Evolutionary conservation across 129 eudicot species (phyloP).

Genomic region (Logfia minima): DNA sequence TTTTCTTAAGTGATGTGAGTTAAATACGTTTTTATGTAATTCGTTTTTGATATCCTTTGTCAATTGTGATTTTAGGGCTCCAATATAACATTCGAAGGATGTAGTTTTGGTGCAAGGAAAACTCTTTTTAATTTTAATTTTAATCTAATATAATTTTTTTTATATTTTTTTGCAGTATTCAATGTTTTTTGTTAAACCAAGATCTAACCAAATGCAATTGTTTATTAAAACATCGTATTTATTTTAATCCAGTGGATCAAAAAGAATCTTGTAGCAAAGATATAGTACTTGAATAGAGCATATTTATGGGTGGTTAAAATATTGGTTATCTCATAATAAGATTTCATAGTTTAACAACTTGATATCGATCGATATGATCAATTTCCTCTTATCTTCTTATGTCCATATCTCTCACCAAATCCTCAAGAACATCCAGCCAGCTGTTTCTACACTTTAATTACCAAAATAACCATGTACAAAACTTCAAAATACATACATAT

Average conservation of each 20-base stretch:
- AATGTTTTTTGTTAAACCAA: neutral
- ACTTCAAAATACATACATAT: neutral
- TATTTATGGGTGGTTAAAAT: slow-evolving; percentile 34
- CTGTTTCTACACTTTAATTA: slow-evolving; percentile 22
- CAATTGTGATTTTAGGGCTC: too few relatives aligned
- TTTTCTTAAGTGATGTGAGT: too few relatives aligned
- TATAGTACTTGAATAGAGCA: slow-evolving; percentile 14
- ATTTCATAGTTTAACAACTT: slow-evolving; percentile 39
- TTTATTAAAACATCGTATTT: neutral
- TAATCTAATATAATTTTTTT: too few relatives aligned
- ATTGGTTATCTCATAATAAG: slow-evolving; percentile 45
- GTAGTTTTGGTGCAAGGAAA: too few relatives aligned
- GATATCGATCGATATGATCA: neutral
- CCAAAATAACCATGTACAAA: slow-evolving; percentile 6
- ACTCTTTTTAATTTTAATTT: too few relatives aligned
- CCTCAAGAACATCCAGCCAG: slow-evolving; percentile 38
- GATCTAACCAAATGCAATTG: neutral
- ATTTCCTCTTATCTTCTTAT: slow-evolving; percentile 41
- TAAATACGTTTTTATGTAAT: too few relatives aligned
- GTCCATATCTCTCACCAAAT: slow-evolving; percentile 38
- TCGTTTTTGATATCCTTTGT: too few relatives aligned
- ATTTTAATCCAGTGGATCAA: neutral
- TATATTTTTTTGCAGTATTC: neutral
- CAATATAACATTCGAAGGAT: too few relatives aligned
- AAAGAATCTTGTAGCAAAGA: slow-evolving; percentile 33